phyloP scores from a whole-genome alignment of 768 basidiomycete species.

The Collybia sordida region DNA sequence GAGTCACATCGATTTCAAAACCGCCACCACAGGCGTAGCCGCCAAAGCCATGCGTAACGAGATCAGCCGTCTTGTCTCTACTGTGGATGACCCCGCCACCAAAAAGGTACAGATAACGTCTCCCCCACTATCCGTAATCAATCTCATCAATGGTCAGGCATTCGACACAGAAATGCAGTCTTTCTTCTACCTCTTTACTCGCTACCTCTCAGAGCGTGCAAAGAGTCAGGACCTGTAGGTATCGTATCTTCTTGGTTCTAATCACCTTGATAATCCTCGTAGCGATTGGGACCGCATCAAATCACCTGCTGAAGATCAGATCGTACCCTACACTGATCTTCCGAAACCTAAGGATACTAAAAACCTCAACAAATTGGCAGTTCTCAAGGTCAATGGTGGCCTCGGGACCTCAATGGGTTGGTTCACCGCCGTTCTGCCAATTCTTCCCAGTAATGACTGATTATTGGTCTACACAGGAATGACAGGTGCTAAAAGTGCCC shows the following conservation, averaged over 20 bases:
- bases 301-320: slow-evolving; percentile 82
- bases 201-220: slow-evolving; percentile 88
- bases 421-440: slow-evolving; percentile 14
- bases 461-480: slow-evolving; percentile 53
- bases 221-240: slow-evolving; percentile 84
- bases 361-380: slow-evolving; percentile 89
- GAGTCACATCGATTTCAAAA: slow-evolving; percentile 93
- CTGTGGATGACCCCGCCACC: slow-evolving; percentile 74
- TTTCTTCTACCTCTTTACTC: slow-evolving; percentile 95
- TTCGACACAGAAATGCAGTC: slow-evolving; percentile 96
- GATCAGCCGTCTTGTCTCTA: slow-evolving; percentile 88
- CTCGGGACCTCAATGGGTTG: slow-evolving; percentile 87
- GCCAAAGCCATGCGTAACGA: slow-evolving; percentile 99
- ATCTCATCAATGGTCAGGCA: slow-evolving; percentile 45
- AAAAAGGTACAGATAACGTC: slow-evolving; percentile 62
- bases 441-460: slow-evolving; percentile 1
- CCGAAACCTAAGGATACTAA: slow-evolving; percentile 54
- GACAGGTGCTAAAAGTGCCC: slow-evolving; percentile 87
- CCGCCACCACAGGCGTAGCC: slow-evolving; percentile 91
- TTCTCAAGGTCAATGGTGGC: slow-evolving; percentile 94
- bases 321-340: slow-evolving; percentile 79
- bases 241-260: slow-evolving; percentile 3
- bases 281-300: slow-evolving; percentile 92
- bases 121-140: slow-evolving; percentile 2
- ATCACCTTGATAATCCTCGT: slow-evolving; percentile 12